phyloP scores from a whole-genome alignment of 2,329 filamentous ascomycete genomes.

The Apiospora phragmitis region DNA sequence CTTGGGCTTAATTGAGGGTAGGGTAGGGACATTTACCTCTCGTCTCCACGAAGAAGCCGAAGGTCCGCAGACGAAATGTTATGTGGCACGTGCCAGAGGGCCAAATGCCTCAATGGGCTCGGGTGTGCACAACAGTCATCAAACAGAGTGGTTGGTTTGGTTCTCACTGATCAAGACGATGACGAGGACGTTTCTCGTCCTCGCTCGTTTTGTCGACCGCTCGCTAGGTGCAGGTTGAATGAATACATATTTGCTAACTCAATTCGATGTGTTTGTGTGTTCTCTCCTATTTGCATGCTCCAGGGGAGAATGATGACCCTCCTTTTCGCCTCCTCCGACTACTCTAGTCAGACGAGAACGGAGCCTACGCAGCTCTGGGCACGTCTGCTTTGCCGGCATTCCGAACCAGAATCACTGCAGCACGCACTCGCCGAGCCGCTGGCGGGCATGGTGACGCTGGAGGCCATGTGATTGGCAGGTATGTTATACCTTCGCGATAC shows the following conservation, averaged over 20 bases:
- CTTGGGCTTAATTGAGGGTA: not conserved
- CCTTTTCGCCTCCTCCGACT: too few relatives aligned
- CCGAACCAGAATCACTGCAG: conserved; percentile 49
- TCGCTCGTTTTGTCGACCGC: too few relatives aligned
- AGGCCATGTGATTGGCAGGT: too few relatives aligned
- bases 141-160: not conserved
- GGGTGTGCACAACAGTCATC: not conserved
- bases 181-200: too few relatives aligned
- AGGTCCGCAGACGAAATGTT: not conserved
- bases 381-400: conserved; percentile 37
- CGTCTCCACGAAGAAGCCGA: not conserved
- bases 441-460: too few relatives aligned
- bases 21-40: not conserved
- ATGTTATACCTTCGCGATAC: too few relatives aligned
- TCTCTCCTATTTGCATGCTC: not conserved
- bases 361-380: conserved; percentile 40
- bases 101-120: not conserved
- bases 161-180: not conserved
- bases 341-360: not conserved
- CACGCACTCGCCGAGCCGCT: conserved; percentile 39
- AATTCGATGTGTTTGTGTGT: not conserved
- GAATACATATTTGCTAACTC: not conserved
- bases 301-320: not conserved
- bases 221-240: not conserved
- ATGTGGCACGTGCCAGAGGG: not conserved